phyloP scores from a whole-genome alignment of 805 yeast species.

The Ogataea ganodermae region DNA sequence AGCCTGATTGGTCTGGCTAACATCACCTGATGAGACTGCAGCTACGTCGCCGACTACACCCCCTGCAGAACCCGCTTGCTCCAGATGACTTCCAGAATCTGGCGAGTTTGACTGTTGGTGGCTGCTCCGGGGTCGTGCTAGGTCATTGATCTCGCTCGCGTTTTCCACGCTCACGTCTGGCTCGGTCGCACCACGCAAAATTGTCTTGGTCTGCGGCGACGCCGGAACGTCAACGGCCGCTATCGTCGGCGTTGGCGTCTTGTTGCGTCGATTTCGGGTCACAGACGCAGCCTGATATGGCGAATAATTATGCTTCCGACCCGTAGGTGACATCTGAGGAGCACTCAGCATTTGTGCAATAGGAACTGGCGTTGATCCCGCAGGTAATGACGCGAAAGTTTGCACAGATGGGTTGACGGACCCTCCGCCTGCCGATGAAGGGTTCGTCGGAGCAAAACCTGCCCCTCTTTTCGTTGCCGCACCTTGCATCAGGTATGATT shows the following conservation, averaged over 20 bases:
- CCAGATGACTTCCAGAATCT: constrained; percentile 10
- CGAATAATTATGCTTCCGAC: background rate
- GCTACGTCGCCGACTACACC: constrained; percentile 4
- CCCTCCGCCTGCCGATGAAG: background rate
- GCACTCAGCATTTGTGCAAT: too few species aligned
- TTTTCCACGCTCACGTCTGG: constrained; percentile 30
- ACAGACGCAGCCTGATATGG: background rate
- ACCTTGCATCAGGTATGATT: constrained; percentile 26
- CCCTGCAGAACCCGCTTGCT: background rate
- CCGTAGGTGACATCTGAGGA: background rate
- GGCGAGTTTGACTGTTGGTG: constrained; percentile 26
- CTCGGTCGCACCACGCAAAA: constrained; percentile 23
- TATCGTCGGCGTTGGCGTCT: constrained; percentile 27
- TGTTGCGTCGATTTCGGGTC: constrained; percentile 12
- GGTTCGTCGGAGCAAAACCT: background rate
- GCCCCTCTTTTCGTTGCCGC: constrained; percentile 29
- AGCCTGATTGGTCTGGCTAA: background rate
- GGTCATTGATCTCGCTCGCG: constrained; percentile 28
- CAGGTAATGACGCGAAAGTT: background rate
- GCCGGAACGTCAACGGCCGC: constrained; percentile 26
- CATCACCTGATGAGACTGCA: constrained; percentile 6
- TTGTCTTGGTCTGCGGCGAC: constrained; percentile 26
- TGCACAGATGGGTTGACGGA: background rate
- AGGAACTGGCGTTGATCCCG: background rate
- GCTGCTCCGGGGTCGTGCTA: constrained; percentile 17